These are phyloP conservation scores for Taphrina flavorubra DNA, from an alignment of 1,139 yeast genomes.

Conservation along the genomic window DNA sequence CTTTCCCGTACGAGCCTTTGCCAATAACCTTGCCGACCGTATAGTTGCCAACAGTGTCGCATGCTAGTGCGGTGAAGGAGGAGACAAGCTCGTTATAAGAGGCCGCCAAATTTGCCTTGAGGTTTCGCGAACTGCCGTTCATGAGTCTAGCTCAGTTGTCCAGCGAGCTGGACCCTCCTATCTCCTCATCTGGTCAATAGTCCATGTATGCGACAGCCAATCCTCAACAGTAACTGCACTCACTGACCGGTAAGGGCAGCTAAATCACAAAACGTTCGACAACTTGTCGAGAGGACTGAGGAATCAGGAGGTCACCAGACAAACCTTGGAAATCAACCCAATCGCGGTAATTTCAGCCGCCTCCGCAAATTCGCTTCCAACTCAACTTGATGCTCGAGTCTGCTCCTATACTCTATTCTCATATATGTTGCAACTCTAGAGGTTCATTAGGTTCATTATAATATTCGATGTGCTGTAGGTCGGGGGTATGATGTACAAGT, in stretches of 20 bases:
- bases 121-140: conserved; percentile 13
- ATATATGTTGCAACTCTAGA: no score
- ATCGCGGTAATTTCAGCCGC: conserved; percentile 1
- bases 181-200: not conserved
- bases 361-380: not conserved
- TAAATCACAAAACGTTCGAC: no score
- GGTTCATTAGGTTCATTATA: no score
- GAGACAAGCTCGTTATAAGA: conserved; percentile 38
- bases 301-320: conserved; percentile 13
- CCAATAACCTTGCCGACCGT: conserved; percentile 44
- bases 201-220: not conserved
- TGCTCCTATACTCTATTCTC: no score
- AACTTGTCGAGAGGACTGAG: not conserved
- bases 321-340: not conserved
- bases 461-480: no score
- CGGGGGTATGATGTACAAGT: not conserved
- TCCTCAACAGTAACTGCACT: no score
- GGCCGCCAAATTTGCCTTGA: conserved; percentile 39
- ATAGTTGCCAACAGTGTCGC: conserved; percentile 46
- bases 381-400: no score
- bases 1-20: conserved; percentile 41
- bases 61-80: conserved; percentile 32
- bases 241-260: no score
- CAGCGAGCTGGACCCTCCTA: not conserved
- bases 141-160: not conserved